Base-by-base conservation (phyloP, 2,329 filamentous ascomycete species). In the Hysterium pulicare region DNA sequence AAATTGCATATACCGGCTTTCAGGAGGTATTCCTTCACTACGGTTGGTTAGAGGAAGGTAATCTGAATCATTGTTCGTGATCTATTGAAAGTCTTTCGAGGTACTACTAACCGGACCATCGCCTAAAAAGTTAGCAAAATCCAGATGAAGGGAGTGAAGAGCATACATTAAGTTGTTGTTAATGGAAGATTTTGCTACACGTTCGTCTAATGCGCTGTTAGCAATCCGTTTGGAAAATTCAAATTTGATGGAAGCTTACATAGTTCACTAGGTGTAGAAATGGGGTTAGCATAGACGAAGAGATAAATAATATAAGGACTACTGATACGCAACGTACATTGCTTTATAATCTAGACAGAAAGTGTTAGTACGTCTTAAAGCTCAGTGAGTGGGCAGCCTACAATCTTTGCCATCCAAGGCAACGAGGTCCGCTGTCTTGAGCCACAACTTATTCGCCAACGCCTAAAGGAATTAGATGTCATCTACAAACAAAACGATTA, bases 1-100 rank as follows among this genome's bases (percentile, higher is more conserved):
- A 97, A 77, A 65, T 95, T 86, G 72, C 90, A 96, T 62, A 97
- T 87, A 23, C 90, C 90, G 1, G 89, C 88, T 72, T 96, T 95
- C 60, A 97, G 78, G 60, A 96, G 84, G 71, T 96, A 96, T 53
- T 96, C 90, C 70, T 96, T 97, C 50, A 97, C 89, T 36, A 82
- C 88, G 15, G 24, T 3, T 4, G 17, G 32, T 34, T 19, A 34
- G 32, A n/a, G n/a, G n/a, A n/a, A n/a, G n/a, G n/a, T n/a, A n/a
- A n/a, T n/a, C n/a, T n/a, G n/a, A n/a, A n/a, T n/a, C n/a, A n/a
- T n/a, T 28, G 26, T 28, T 28, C 8, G 26, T 28, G n/a, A n/a
- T 8, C 8, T 28, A 8, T 28, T 28, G 8, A 28, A n/a, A n/a
- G 8, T 8, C 26, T 8, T 28, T n/a, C 8, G 26, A 8, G 11